Conservation (phyloP, 2,329 filamentous ascomycete species). For the Colletotrichum aenigma region DNA sequence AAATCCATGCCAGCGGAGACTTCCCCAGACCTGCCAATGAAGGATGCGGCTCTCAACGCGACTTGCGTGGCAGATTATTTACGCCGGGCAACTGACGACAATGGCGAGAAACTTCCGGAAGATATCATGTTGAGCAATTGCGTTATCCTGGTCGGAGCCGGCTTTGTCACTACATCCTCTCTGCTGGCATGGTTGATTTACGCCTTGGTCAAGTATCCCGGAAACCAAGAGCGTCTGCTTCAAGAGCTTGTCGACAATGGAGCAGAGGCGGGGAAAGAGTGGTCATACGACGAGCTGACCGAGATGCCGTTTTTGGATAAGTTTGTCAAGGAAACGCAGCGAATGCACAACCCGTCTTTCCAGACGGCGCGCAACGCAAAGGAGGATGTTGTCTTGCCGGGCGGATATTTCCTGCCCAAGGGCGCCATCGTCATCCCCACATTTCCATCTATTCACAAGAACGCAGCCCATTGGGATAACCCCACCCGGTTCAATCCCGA, state of each 20-base stretch:
- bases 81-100: neutral
- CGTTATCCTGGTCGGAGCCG: constrained; percentile 2
- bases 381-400: neutral
- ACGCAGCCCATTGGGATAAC: neutral
- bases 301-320: neutral
- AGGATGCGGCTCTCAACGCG: neutral
- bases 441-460: neutral
- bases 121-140: neutral
- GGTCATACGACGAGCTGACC: neutral
- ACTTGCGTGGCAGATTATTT: constrained; percentile 5
- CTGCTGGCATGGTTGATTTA: neutral
- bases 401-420: neutral
- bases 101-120: neutral
- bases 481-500: neutral
- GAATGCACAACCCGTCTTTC: constrained; percentile 5
- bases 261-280: neutral
- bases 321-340: constrained; percentile 1
- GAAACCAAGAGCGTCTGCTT: neutral
- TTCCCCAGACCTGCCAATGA: neutral
- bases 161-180: constrained; percentile 1
- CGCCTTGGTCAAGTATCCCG: neutral
- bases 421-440: neutral
- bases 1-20: neutral
- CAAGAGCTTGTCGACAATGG: neutral
- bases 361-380: neutral